These are phyloP conservation scores for Parascedosporium putredinis DNA, from an alignment of 2,329 filamentous ascomycete species.

Conservation along the genomic window DNA sequence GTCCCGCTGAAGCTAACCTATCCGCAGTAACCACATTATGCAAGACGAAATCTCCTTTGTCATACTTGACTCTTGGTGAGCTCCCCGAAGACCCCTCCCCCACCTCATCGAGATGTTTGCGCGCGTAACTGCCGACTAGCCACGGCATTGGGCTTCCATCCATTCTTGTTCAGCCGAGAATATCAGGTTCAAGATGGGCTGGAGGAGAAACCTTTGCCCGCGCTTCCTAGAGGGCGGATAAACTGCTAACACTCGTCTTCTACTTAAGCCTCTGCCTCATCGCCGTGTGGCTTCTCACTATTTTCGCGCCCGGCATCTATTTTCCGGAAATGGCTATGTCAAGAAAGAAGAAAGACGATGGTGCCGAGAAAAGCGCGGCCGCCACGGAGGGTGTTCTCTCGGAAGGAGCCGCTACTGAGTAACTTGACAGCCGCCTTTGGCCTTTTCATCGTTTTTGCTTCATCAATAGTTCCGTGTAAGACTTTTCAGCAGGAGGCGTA, in stretches of 20 bases:
- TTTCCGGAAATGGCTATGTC: conserved; percentile 41
- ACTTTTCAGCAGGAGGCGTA: not conserved
- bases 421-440: not conserved
- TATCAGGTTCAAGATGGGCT: too few species aligned
- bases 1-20: not conserved
- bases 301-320: conserved; percentile 42
- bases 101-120: too few species aligned
- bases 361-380: conserved; percentile 1
- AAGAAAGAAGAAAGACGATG: not conserved
- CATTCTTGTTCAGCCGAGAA: too few species aligned
- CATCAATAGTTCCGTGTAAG: too few species aligned
- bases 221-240: too few species aligned
- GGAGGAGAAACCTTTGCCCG: too few species aligned
- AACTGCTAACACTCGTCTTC: conserved; percentile 7
- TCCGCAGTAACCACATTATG: conserved; percentile 42
- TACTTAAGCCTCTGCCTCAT: conserved; percentile 35
- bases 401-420: conserved; percentile 2
- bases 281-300: conserved; percentile 36
- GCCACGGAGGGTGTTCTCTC: not conserved
- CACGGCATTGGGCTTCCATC: too few species aligned
- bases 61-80: conserved; percentile 33
- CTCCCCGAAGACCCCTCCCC: too few species aligned
- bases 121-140: too few species aligned
- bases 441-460: not conserved
- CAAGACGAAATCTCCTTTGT: conserved; percentile 50